Evolutionary conservation across 108 stramenopile genomes (phyloP).

Genomic region (Schizochytrium sp.): DNA sequence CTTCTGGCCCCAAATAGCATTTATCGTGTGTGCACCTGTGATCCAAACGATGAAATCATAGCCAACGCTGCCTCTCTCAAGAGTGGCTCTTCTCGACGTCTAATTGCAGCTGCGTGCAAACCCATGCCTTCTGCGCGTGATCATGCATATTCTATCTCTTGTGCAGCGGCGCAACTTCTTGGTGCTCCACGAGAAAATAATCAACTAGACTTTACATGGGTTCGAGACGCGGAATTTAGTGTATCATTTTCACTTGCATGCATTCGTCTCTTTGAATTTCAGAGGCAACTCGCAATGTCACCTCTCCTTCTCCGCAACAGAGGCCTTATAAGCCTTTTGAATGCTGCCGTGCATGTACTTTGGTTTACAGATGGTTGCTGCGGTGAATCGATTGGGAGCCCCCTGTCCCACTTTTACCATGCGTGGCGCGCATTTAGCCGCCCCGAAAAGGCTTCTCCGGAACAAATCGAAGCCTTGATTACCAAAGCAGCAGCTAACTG

Average conservation of each 20-base stretch:
- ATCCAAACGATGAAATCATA: constrained; percentile 58
- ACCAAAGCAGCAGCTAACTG: not conserved
- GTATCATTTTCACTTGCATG: not conserved
- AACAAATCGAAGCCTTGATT: not conserved
- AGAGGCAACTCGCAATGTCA: not conserved
- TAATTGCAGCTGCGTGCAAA: not conserved
- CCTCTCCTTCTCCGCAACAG: not conserved
- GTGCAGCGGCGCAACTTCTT: not conserved
- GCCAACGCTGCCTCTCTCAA: constrained; percentile 23
- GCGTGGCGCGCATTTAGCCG: constrained; percentile 13
- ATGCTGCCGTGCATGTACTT: not conserved
- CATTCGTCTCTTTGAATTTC: not conserved
- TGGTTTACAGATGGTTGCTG: constrained; percentile 47
- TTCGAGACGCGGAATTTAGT: not conserved
- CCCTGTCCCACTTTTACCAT: not conserved
- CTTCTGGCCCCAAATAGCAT: not conserved
- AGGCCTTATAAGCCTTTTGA: not conserved
- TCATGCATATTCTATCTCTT: not conserved
- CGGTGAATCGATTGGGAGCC: constrained; percentile 27
- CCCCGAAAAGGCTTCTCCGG: not conserved
- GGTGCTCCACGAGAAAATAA: not conserved
- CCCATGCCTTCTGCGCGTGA: not conserved
- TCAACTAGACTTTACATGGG: not conserved
- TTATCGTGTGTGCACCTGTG: constrained; percentile 14
- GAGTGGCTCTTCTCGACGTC: constrained; percentile 1